These are phyloP conservation scores for Amylostereum chailletii DNA, from an alignment of 1,284 basidiomycete genomes.

Conservation along the genomic window DNA sequence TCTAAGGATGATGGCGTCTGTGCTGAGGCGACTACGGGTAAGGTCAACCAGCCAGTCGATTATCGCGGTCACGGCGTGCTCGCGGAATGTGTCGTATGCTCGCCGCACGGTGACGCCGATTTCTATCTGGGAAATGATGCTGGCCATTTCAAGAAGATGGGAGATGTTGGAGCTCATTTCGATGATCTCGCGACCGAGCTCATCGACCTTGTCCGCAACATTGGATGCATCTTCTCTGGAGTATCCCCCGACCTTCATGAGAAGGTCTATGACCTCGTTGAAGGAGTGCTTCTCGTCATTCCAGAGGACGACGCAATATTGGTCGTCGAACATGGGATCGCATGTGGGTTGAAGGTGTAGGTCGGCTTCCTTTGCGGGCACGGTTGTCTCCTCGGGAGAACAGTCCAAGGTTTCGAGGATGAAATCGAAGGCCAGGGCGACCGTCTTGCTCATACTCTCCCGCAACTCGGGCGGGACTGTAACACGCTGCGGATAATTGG, in stretches of 20 bases:
- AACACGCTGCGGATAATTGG: constrained; percentile 47
- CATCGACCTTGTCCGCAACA: constrained; percentile 67
- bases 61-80: constrained; percentile 78
- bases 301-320: constrained; percentile 86
- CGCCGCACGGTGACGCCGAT: constrained; percentile 86
- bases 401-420: constrained; percentile 80
- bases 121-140: constrained; percentile 81
- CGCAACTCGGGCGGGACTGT: constrained; percentile 56
- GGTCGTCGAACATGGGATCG: constrained; percentile 70
- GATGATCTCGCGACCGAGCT: constrained; percentile 81
- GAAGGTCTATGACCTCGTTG: constrained; percentile 79
- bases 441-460: constrained; percentile 64
- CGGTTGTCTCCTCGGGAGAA: constrained; percentile 71
- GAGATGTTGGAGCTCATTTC: constrained; percentile 66
- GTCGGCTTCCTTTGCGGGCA: constrained; percentile 63
- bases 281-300: constrained; percentile 98
- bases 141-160: constrained; percentile 73
- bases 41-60: constrained; percentile 85
- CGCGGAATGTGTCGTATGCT: constrained; percentile 84
- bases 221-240: constrained; percentile 56
- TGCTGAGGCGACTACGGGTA: constrained; percentile 59
- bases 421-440: constrained; percentile 77
- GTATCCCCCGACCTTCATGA: constrained; percentile 60
- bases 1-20: constrained; percentile 59
- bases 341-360: constrained; percentile 65